These are phyloP conservation scores for Inonotus hispidus DNA, from an alignment of 1,284 basidiomycete genomes.

Conservation along the genomic window DNA sequence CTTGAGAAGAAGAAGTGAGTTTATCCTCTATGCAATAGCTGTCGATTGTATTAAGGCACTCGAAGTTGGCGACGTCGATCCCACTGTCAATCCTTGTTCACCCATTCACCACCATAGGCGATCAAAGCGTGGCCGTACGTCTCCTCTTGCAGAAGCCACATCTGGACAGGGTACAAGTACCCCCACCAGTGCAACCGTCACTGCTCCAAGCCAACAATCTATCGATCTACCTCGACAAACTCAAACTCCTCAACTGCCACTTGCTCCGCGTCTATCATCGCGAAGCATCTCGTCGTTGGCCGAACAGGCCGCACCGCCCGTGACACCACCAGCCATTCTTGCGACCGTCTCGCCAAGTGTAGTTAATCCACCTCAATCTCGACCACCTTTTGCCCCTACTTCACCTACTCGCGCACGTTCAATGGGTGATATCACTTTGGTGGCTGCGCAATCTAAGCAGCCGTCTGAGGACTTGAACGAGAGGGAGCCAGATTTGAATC, in stretches of 20 bases:
- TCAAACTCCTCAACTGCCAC: not conserved
- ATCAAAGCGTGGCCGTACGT: constrained; percentile 1
- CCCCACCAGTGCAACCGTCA: constrained; percentile 3
- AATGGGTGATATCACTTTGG: constrained; percentile 52
- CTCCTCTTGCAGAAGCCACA: not conserved
- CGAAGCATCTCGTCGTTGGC: not conserved
- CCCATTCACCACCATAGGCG: constrained; percentile 7
- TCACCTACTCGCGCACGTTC: constrained; percentile 50
- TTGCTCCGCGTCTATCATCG: constrained; percentile 1
- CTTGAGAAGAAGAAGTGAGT: constrained; percentile 10
- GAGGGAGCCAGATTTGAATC: constrained; percentile 4
- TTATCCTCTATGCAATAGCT: not conserved
- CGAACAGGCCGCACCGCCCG: not conserved
- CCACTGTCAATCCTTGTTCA: constrained; percentile 13
- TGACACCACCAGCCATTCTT: not conserved
- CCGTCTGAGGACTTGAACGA: not conserved
- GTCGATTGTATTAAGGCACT: not conserved
- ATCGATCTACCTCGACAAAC: not conserved
- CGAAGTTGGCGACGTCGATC: constrained; percentile 9
- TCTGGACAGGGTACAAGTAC: not conserved
- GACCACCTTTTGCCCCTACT: constrained; percentile 14
- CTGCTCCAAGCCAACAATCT: not conserved
- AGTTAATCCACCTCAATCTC: not conserved
- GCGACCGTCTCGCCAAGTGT: not conserved
- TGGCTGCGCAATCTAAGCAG: constrained; percentile 25